Percentiles rank a stretch among this genome's conserved stretches.
Conservation (phyloP, 345 rosid genomes). For the Corchorus olitorius region DNA sequence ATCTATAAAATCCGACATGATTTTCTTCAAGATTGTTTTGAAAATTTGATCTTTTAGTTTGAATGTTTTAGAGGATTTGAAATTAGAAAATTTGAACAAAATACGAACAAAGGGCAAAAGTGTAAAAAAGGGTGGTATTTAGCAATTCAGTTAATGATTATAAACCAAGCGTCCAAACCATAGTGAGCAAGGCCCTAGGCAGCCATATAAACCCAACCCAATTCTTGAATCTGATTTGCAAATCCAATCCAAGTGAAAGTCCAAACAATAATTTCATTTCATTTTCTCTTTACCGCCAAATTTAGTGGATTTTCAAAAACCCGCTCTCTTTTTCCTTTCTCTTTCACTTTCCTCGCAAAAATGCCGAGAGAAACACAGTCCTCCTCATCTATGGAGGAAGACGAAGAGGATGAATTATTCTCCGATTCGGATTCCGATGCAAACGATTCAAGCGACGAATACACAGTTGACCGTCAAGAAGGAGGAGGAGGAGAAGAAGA, state of each 20-base stretch:
- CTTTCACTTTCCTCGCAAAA: not conserved
- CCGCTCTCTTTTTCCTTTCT: not conserved
- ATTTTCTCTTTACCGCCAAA: slow-evolving; percentile 29
- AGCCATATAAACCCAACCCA: not conserved
- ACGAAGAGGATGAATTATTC: slow-evolving; percentile 35
- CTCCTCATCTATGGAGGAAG: slow-evolving; percentile 38
- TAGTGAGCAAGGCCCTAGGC: too few species aligned
- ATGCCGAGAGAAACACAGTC: slow-evolving; percentile 4
- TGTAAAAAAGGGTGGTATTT: too few species aligned
- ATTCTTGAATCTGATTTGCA: too few species aligned
- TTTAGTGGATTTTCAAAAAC: not conserved
- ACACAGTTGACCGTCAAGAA: slow-evolving; percentile 32
- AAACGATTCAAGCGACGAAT: slow-evolving; percentile 54
- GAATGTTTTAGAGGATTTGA: too few species aligned
- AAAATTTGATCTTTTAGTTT: too few species aligned
- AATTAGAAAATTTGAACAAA: too few species aligned
- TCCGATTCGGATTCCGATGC: slow-evolving; percentile 59
- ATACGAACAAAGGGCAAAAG: too few species aligned
- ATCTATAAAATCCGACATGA: too few species aligned
- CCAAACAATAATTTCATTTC: not conserved
- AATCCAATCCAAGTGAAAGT: not conserved
- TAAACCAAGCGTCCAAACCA: too few species aligned
- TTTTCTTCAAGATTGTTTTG: too few species aligned
- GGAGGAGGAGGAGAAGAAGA: slow-evolving; percentile 33
- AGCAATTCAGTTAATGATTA: too few species aligned